Evolutionary conservation across 1,284 basidiomycete species (phyloP), one percentile per base, ranked within the genome.

Genomic region (Trametes sp.): DNA sequence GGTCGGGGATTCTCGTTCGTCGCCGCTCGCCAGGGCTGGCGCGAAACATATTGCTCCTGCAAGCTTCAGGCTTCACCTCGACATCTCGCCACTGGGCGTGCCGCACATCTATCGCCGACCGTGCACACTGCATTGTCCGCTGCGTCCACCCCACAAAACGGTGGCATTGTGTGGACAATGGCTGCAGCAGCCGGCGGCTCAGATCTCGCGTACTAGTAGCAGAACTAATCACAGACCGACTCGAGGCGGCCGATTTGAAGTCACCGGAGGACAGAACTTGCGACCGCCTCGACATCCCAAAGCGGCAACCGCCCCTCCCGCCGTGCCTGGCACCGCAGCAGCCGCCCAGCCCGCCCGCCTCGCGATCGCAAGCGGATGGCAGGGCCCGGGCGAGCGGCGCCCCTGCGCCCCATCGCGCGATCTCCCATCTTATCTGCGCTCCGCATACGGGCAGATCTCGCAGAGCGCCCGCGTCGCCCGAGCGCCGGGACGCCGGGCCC

Each of bases 261-360:
- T 36, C 42, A 26, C 57, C 57, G 57, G 57, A 21, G 35, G 10
- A 21, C 10, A 19, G n/a, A n/a, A n/a, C n/a, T n/a, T n/a, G n/a
- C 31, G 49, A 19, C 42, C 21, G n/a, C 10, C 28, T 21, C 38
- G 42, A 21, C 14, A 19, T 13, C 41, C 57, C 6, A 59, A 59
- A 36, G 23, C 29, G 51, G 57, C 50, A 59, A 35, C 31, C 50
- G 33, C 11, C 9, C 38, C 31, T 46, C 42, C 57, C 50, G 6
- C 21, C 57, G 57, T 59, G 24, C 57, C 57, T 59, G 57, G 57
- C 28, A n/a, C 33, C 56, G 8, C n/a, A n/a, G n/a, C n/a, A n/a
- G n/a, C n/a, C n/a, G n/a, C n/a, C n/a, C n/a, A n/a, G n/a, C 41
- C 7, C 41, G 4, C 38, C 19, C 38, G 38, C 26, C 26, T 8